Conservation (phyloP, 129 eudicot genomes). For the Helichrysum umbraculigerum region DNA sequence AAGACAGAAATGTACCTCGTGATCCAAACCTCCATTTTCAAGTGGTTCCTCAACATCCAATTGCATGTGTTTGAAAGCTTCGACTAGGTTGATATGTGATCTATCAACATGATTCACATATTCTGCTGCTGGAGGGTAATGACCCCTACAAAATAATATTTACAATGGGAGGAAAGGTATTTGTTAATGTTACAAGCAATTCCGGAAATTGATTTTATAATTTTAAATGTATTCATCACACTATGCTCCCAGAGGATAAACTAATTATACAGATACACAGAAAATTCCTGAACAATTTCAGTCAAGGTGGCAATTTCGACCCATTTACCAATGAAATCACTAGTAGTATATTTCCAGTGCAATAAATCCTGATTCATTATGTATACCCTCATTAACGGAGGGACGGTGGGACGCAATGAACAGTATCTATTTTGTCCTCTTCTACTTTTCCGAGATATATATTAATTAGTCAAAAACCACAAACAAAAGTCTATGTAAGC, state of each 20-base stretch:
- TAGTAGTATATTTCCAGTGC: no score
- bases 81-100: slow-evolving; percentile 75
- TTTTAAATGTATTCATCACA: neutral
- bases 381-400: no score
- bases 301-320: neutral
- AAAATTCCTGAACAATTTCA: slow-evolving; percentile 7
- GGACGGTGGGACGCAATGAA: no score
- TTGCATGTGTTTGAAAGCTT: slow-evolving; percentile 80
- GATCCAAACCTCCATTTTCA: slow-evolving; percentile 82
- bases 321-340: neutral
- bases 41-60: slow-evolving; percentile 67
- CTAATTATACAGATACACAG: neutral
- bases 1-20: slow-evolving; percentile 50
- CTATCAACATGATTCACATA: slow-evolving; percentile 73
- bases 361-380: no score
- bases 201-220: neutral
- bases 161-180: slow-evolving; percentile 3
- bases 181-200: neutral
- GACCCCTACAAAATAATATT: slow-evolving; percentile 63
- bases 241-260: neutral
- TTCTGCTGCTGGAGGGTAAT: slow-evolving; percentile 83
- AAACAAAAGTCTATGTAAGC: no score
- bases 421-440: no score
- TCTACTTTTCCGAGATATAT: no score
- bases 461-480: no score